A percentile compares a stretch with the other conserved stretches of the same genome.
These are phyloP conservation scores for Durusdinium trenchii DNA, from an alignment of 73 alveolate genomes.

Conservation along the genomic window DNA sequence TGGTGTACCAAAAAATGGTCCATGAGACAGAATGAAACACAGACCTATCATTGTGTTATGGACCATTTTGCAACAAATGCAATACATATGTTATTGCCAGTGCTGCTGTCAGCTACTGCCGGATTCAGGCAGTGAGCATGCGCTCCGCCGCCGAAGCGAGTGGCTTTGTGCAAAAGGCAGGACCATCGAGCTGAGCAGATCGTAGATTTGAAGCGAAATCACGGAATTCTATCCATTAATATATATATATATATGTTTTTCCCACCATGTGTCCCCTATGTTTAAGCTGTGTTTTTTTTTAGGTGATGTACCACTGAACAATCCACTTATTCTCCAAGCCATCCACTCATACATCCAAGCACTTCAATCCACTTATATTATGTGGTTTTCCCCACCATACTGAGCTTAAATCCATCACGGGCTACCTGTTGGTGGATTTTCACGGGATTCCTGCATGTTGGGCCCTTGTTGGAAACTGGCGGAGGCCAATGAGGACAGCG, in stretches of 20 bases:
- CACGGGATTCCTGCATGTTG: neutral
- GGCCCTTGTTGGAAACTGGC: neutral
- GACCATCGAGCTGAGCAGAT: neutral
- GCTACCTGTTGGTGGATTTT: neutral
- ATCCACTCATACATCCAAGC: neutral
- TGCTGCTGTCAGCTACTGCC: neutral
- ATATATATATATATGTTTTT: too few species aligned
- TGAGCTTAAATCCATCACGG: neutral
- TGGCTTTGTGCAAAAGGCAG: conserved; percentile 62
- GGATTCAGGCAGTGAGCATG: conserved; percentile 26
- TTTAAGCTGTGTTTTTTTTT: too few species aligned
- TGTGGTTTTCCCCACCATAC: neutral
- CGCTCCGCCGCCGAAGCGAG: conserved; percentile 59
- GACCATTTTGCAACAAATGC: too few species aligned
- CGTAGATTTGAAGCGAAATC: neutral
- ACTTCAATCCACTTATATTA: neutral
- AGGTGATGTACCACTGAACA: too few species aligned
- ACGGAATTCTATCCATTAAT: neutral
- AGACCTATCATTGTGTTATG: too few species aligned
- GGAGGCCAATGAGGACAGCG: conserved; percentile 63
- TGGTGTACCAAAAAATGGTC: too few species aligned
- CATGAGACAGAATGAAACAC: too few species aligned
- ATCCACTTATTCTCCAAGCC: neutral
- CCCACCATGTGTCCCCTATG: too few species aligned
- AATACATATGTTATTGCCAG: neutral